Conservation (phyloP, 2,329 filamentous ascomycete genomes). For the Epichloe hybrida region DNA sequence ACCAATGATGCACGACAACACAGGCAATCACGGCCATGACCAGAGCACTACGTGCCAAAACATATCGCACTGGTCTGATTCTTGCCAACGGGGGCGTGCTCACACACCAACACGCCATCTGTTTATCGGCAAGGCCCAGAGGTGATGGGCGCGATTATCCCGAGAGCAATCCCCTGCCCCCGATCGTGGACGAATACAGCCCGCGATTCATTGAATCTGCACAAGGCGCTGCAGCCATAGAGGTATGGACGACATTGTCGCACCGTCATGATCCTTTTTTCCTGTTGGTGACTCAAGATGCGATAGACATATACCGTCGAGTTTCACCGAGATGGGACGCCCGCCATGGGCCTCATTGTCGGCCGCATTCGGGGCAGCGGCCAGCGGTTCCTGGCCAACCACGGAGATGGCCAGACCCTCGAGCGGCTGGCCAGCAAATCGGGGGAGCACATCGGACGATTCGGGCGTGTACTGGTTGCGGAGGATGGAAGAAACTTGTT, state of each 20-base stretch:
- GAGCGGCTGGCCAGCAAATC: constrained; percentile 5
- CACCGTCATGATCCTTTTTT: neutral
- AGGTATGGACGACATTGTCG: constrained; percentile 8
- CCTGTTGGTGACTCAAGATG: neutral
- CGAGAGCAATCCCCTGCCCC: constrained; percentile 7
- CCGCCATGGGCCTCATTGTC: constrained; percentile 11
- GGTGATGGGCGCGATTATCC: constrained; percentile 7
- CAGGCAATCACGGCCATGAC: constrained; percentile 38
- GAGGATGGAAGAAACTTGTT: constrained; percentile 10
- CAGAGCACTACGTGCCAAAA: constrained; percentile 34
- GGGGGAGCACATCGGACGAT: constrained; percentile 11
- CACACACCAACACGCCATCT: constrained; percentile 51
- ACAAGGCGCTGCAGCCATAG: constrained; percentile 12
- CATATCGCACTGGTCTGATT: constrained; percentile 37
- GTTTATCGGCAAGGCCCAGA: constrained; percentile 35
- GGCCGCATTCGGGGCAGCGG: constrained; percentile 10
- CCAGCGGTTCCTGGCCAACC: constrained; percentile 16
- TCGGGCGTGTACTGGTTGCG: constrained; percentile 3
- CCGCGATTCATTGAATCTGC: constrained; percentile 10
- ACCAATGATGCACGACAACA: no score
- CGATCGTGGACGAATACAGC: constrained; percentile 1
- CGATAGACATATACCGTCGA: constrained; percentile 20
- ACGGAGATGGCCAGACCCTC: constrained; percentile 11
- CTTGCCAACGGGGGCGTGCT: constrained; percentile 53
- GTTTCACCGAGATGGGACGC: constrained; percentile 12